Conservation (phyloP, 306 rosid species). For the Cyclanthera cordifolia region DNA sequence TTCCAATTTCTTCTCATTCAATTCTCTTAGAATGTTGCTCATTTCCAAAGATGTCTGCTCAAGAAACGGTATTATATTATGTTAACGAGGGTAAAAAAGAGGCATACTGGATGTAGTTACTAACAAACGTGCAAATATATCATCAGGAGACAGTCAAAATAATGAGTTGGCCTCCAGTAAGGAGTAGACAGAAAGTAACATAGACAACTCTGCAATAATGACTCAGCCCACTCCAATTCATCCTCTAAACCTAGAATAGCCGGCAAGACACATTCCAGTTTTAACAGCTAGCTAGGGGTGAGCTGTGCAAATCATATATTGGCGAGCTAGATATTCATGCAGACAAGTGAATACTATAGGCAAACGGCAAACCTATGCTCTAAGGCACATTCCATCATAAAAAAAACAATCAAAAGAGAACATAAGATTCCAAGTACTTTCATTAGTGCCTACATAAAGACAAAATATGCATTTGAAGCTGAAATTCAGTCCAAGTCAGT, state of each 20-base stretch:
- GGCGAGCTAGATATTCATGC: neutral
- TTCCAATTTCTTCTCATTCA: slow-evolving; percentile 56
- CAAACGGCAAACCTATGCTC: neutral
- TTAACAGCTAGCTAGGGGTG: neutral
- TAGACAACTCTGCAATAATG: neutral
- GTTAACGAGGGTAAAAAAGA: neutral
- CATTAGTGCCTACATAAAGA: neutral
- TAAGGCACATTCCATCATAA: neutral
- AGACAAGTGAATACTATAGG: neutral
- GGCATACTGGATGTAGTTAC: neutral
- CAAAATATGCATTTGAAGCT: neutral
- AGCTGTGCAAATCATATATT: neutral
- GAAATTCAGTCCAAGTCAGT: neutral
- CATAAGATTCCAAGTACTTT: neutral
- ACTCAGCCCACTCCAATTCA: neutral
- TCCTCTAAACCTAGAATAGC: slow-evolving; percentile 1
- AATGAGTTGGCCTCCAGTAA: neutral
- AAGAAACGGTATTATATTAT: slow-evolving; percentile 18
- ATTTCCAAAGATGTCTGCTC: slow-evolving; percentile 45
- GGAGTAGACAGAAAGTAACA: neutral
- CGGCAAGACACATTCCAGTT: neutral
- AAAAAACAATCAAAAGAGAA: neutral
- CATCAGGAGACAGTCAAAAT: neutral
- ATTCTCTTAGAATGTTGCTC: slow-evolving; percentile 35
- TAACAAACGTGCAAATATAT: neutral